Base-by-base conservation (phyloP, 2,329 filamentous ascomycete genomes). In the Fusarium albosuccineum region DNA sequence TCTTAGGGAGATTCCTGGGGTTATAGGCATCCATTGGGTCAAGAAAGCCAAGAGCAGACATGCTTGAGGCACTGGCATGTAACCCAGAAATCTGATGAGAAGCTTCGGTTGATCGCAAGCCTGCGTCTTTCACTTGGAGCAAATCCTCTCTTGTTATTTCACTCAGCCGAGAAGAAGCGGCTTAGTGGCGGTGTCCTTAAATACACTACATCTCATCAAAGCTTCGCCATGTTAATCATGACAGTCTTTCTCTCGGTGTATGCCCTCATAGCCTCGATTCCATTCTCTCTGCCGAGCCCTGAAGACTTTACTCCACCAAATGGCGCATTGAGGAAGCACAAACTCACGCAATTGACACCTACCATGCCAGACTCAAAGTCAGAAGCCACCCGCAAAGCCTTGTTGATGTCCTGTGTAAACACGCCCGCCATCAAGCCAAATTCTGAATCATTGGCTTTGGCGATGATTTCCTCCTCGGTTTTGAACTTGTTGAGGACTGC, bases 341-440 rank as follows among this genome's bases (percentile, higher is more conserved):
- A 64, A 57, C 75, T 78, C 48, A 81, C 73, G 45, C 77, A 79
- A 67, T 92, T 92, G 73, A 92, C 86, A 81, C 89, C 91, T 4
- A 92, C 89, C 85, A 91, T 91, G 30, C 90, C 90, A 11, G 87
- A 85, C 75, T 92, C 88, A 45, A 92, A 81, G 46, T 82, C 80
- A 3, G 82, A 78, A 3, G 83, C 80, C 3, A 87, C 77, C 1
- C 85, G 81, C 73, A 87, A 85, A 4, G 88, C 90, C 67, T 85
- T 86, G 70, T 86, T 86, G 70, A 92, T 86, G 73, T 92, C 86
- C 68, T 86, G 81, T 0, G 87, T 91, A 74, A 89, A 90, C 2
- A 91, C 81, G 0, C 75, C 75, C 3, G 82, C 81, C 67, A 84
- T 78, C 2, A 82, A 73, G 2, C 78, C 91, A 39, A 57, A 67